Evolutionary conservation across 768 basidiomycete species (phyloP), one percentile per base, ranked within the genome.

Genomic region (Boletus subcaerulescens): DNA sequence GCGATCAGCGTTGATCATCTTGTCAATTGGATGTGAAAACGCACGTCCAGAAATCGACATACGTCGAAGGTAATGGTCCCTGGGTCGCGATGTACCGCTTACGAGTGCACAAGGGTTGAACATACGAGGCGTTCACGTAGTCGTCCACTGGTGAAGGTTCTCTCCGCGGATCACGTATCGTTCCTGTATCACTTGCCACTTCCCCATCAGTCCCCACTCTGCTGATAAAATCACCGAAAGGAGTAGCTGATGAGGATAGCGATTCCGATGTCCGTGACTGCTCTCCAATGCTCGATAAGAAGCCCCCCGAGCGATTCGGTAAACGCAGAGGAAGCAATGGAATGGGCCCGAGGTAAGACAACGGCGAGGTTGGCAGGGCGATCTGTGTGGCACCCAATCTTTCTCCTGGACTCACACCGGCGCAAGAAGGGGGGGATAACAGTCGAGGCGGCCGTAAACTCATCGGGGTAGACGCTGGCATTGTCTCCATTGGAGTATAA

Each of bases 1-100:
- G 22, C 7, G 13, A 24, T 68, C 46, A 67, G 58, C 6, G 12
- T 32, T 22, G 2, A 22, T 17, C 45, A 20, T 40, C 36, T 8
- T 17, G 40, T 24, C 20, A 41, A 13, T 29, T 45, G 13, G n/a
- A 29, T 15, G 38, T 20, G n/a, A 50, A 42, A 15, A 82, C 88
- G 72, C 69, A 91, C 84, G 88, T 91, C 95, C 95, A 98, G 65
- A 98, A 98, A 68, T 98, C 95, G 6, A 78, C 76, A 68, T 86
- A 96, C 0, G 96, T 98, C 26, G 89, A 83, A 11, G 88, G 88
- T 10, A 98, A 74, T 5, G 95, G 96, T 5, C 96, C 96, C 68
- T 98, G 96, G 3, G 96, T 97, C 4, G 95, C 96, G 53, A 98
- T 97, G 65, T 96, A 98, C 45, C 87, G 80, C 67, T 84, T 83